These are phyloP conservation scores for Coniferiporia sulphurascens DNA, from an alignment of 1,284 basidiomycete species.

Conservation along the genomic window DNA sequence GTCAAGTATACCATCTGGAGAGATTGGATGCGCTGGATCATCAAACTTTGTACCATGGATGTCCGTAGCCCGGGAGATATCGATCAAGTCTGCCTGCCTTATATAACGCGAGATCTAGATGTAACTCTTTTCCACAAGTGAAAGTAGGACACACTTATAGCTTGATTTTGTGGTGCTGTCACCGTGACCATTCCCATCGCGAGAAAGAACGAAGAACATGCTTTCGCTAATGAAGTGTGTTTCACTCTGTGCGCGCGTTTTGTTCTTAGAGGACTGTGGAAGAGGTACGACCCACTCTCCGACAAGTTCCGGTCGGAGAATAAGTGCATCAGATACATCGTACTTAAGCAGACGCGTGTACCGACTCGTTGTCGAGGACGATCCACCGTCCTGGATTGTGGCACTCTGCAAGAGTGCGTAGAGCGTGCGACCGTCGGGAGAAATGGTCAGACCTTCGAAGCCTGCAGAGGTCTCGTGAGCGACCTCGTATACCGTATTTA, in stretches of 20 bases:
- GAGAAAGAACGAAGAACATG: constrained; percentile 53
- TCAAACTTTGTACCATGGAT: constrained; percentile 59
- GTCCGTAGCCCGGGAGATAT: constrained; percentile 55
- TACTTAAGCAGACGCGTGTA: constrained; percentile 56
- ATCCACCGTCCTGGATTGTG: constrained; percentile 59
- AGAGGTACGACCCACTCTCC: constrained; percentile 64
- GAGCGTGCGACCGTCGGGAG: constrained; percentile 42
- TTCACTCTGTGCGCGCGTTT: constrained; percentile 51
- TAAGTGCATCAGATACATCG: constrained; percentile 36
- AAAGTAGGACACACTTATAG: constrained; percentile 40
- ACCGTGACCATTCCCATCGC: constrained; percentile 60
- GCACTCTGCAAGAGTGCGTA: constrained; percentile 63
- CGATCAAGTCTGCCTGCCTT: constrained; percentile 51
- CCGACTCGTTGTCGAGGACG: constrained; percentile 39
- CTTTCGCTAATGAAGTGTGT: constrained; percentile 48
- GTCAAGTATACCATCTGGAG: constrained; percentile 45
- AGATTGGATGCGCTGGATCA: constrained; percentile 47
- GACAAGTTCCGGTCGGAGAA: constrained; percentile 32
- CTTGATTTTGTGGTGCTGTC: constrained; percentile 43
- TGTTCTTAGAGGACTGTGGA: constrained; percentile 48
- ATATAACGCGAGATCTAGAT: no score
- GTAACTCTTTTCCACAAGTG: constrained; percentile 23
- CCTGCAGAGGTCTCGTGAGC: constrained; percentile 31
- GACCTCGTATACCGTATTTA: no score
- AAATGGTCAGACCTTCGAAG: constrained; percentile 60